Conservation (phyloP, 495 filamentous ascomycete genomes). For the Xylaria sp. region DNA sequence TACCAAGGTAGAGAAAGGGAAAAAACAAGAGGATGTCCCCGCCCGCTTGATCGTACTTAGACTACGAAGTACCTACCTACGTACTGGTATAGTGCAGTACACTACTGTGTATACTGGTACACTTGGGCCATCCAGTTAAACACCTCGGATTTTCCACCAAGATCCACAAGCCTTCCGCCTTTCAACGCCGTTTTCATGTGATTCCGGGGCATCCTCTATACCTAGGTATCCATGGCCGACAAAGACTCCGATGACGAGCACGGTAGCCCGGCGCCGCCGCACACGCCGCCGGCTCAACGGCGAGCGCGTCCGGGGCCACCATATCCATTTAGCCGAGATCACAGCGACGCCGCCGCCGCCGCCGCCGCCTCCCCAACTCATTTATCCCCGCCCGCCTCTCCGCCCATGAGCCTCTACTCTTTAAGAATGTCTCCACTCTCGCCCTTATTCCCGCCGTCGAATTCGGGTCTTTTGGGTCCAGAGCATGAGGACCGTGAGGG, state of each 20-base stretch:
- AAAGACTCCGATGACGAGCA: conserved; percentile 21
- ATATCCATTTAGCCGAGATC: not conserved
- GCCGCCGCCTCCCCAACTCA: conserved; percentile 31
- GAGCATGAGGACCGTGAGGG: conserved; percentile 28
- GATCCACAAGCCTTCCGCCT: conserved; percentile 18
- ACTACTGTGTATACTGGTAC: too few species aligned
- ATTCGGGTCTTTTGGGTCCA: conserved; percentile 24
- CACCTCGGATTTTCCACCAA: not conserved
- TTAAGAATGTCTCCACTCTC: conserved; percentile 47
- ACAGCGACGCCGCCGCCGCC: conserved; percentile 26
- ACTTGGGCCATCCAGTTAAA: not conserved
- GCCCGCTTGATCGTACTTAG: too few species aligned
- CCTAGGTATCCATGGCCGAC: conserved; percentile 14
- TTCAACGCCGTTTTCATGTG: conserved; percentile 17
- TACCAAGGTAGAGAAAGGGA: not conserved
- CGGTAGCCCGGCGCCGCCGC: conserved; percentile 10
- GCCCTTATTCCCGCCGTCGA: conserved; percentile 27
- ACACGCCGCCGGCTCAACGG: conserved; percentile 19
- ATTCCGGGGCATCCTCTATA: not conserved
- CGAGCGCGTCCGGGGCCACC: not conserved
- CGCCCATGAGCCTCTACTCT: conserved; percentile 43
- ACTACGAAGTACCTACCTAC: too few species aligned
- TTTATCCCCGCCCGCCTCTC: conserved; percentile 35
- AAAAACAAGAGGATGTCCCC: not conserved
- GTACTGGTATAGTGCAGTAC: too few species aligned